Conservation (phyloP, 306 rosid genomes). For the Ochetophila trinervis region DNA sequence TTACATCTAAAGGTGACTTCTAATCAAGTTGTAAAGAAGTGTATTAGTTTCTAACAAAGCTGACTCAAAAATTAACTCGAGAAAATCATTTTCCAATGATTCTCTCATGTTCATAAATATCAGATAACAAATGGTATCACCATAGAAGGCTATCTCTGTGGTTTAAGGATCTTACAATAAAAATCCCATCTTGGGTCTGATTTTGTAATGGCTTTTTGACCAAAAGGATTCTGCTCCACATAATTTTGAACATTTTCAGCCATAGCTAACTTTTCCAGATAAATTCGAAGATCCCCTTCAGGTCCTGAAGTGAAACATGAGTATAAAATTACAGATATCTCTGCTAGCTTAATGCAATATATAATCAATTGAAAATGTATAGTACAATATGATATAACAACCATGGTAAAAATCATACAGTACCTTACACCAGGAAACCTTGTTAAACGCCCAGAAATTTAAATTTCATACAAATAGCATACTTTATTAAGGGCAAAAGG, state of each 20-base stretch:
- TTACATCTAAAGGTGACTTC: too few species aligned
- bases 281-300: constrained; percentile 65
- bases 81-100: background rate
- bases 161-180: constrained; percentile 30
- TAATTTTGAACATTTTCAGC: constrained; percentile 63
- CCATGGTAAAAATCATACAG: background rate
- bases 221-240: constrained; percentile 60
- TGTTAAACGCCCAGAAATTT: too few species aligned
- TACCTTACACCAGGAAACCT: background rate
- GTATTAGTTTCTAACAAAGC: too few species aligned
- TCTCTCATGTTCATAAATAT: background rate
- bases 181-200: constrained; percentile 50
- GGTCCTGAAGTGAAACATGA: constrained; percentile 47
- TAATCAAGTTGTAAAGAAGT: too few species aligned
- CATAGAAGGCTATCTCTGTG: background rate
- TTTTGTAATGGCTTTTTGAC: constrained; percentile 65
- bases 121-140: background rate
- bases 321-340: background rate
- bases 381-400: too few species aligned
- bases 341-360: background rate
- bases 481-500: too few species aligned
- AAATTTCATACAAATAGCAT: too few species aligned
- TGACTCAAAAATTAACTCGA: background rate
- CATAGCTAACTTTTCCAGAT: constrained; percentile 53
- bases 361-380: too few species aligned